phyloP scores from a whole-genome alignment of 306 rosid genomes.

The Inga oerstediana region DNA sequence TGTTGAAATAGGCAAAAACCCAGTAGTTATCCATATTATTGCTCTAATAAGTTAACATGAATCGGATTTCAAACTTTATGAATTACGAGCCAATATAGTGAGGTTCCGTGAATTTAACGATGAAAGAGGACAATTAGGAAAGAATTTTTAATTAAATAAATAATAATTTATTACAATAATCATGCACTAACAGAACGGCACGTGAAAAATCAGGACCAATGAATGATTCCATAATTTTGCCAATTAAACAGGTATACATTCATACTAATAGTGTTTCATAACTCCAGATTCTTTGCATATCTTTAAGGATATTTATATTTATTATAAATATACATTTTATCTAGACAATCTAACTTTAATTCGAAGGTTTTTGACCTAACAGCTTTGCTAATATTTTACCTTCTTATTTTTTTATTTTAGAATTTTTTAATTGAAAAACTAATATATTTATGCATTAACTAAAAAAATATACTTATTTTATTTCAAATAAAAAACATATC shows the following conservation, averaged over 20 bases:
- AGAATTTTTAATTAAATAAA: too few relatives aligned
- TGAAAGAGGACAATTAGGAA: neutral
- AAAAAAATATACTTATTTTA: too few relatives aligned
- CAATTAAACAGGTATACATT: too few relatives aligned
- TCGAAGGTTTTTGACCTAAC: neutral
- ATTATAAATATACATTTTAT: neutral
- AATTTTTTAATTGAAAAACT: too few relatives aligned
- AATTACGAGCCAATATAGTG: too few relatives aligned
- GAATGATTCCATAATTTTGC: neutral
- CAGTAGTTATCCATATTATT: neutral
- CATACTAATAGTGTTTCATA: neutral
- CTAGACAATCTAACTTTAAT: neutral
- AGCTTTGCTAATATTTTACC: neutral
- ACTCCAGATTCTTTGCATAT: neutral
- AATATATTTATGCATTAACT: too few relatives aligned
- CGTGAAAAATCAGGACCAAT: neutral
- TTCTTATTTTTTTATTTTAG: too few relatives aligned
- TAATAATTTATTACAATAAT: neutral
- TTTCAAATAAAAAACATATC: too few relatives aligned
- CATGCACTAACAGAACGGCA: neutral
- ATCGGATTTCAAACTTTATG: neutral
- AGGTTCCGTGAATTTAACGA: neutral
- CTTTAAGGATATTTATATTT: neutral
- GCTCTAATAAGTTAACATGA: neutral
- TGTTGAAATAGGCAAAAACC: too few relatives aligned